phyloP scores from a whole-genome alignment of 805 yeast species.

The Lipomyces chichibuensis region DNA sequence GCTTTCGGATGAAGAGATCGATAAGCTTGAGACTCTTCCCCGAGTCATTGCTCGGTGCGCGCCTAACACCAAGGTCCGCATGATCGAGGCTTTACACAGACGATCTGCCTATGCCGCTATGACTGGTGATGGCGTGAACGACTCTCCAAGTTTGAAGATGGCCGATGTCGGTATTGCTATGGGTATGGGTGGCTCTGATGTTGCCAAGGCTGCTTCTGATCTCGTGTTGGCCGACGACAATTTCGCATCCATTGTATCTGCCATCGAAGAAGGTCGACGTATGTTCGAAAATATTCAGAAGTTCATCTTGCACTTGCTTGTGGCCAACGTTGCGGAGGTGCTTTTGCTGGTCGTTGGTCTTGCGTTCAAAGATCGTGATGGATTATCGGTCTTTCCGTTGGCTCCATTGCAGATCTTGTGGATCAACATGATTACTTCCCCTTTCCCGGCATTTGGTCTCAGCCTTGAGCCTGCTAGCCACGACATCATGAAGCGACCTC shows the following conservation, averaged over 20 bases:
- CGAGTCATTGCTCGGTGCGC: slow-evolving; percentile 82
- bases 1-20: slow-evolving; percentile 63
- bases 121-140: slow-evolving; percentile 87
- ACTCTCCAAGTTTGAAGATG: slow-evolving; percentile 73
- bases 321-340: slow-evolving; percentile 74
- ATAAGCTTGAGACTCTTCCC: slow-evolving; percentile 66
- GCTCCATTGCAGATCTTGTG: slow-evolving; percentile 80
- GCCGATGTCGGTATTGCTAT: slow-evolving; percentile 84
- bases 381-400: slow-evolving; percentile 76
- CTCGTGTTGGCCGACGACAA: slow-evolving; percentile 76
- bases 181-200: slow-evolving; percentile 82
- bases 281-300: slow-evolving; percentile 79
- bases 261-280: slow-evolving; percentile 78
- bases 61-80: slow-evolving; percentile 77
- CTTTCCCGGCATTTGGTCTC: slow-evolving; percentile 84
- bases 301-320: slow-evolving; percentile 71
- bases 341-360: slow-evolving; percentile 70
- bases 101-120: slow-evolving; percentile 69
- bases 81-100: slow-evolving; percentile 75
- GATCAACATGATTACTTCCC: slow-evolving; percentile 76
- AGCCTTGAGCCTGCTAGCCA: slow-evolving; percentile 68
- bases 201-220: slow-evolving; percentile 82
- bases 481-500: slow-evolving; percentile 66
- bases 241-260: slow-evolving; percentile 76
- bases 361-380: slow-evolving; percentile 64